Conservation (phyloP, 768 basidiomycete genomes). For the Strobilomyces confusus region DNA sequence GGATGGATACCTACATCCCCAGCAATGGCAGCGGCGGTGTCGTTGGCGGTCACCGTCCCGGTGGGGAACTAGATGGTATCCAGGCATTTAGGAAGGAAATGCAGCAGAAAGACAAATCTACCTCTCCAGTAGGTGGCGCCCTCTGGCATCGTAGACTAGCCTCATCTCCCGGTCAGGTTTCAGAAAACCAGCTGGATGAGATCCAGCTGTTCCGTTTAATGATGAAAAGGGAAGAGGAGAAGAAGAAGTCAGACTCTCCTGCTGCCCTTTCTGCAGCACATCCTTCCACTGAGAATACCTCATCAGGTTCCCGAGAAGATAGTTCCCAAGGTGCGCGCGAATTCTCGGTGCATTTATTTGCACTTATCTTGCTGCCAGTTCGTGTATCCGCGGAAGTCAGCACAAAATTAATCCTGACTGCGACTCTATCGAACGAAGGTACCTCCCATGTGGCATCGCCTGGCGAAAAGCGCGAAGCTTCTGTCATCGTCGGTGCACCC, state of each 20-base stretch:
- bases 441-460: conserved; percentile 15
- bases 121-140: conserved; percentile 12
- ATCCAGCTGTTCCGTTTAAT: conserved; percentile 79
- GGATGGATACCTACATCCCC: conserved; percentile 89
- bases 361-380: conserved; percentile 15
- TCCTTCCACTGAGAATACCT: conserved; percentile 11
- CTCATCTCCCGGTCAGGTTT: conserved; percentile 14
- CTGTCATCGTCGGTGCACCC: neutral
- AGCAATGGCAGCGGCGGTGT: conserved; percentile 53
- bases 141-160: conserved; percentile 15
- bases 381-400: conserved; percentile 4
- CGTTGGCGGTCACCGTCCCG: conserved; percentile 53
- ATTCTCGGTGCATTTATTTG: neutral
- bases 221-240: conserved; percentile 74
- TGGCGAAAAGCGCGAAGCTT: conserved; percentile 12
- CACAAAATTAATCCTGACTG: conserved; percentile 3
- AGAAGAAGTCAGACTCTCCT: conserved; percentile 34
- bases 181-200: conserved; percentile 59
- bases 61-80: conserved; percentile 76
- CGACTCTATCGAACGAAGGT: conserved; percentile 4
- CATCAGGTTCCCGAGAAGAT: conserved; percentile 6
- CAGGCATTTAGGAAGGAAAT: conserved; percentile 85
- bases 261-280: neutral
- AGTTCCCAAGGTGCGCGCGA: conserved; percentile 19
- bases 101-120: conserved; percentile 68